These are phyloP conservation scores for Neurospora sp. DNA, from an alignment of 495 filamentous ascomycete species.

Conservation along the genomic window DNA sequence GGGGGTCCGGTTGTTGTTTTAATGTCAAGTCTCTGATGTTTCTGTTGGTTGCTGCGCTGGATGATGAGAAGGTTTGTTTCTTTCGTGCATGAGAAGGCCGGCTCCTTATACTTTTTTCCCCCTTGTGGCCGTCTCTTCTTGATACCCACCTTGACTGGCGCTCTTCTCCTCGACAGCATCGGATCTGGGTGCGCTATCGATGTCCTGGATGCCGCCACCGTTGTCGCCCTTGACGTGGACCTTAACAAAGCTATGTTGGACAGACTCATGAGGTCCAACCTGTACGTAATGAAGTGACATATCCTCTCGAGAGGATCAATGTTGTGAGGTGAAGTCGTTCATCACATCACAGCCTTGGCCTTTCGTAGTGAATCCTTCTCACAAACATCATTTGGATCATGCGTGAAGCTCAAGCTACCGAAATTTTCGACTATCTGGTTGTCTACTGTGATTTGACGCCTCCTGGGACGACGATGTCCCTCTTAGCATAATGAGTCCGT, in stretches of 20 bases:
- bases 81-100: background rate
- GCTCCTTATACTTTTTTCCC: background rate
- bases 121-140: background rate
- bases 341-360: background rate
- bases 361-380: background rate
- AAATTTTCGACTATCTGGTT: background rate
- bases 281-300: background rate
- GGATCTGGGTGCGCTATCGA: background rate
- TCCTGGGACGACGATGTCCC: background rate
- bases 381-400: background rate
- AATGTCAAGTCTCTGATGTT: background rate
- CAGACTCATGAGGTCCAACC: background rate
- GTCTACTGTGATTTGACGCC: background rate
- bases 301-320: background rate
- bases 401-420: background rate
- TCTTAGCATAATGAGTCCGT: background rate
- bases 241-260: background rate
- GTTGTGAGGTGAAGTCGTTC: background rate
- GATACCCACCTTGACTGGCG: background rate
- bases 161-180: background rate
- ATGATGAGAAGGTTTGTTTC: background rate
- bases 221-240: background rate
- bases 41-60: background rate
- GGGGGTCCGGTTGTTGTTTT: background rate
- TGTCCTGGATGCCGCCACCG: background rate